These are phyloP conservation scores for Rhizopogon roseolus DNA, from an alignment of 768 basidiomycete genomes.

Conservation along the genomic window DNA sequence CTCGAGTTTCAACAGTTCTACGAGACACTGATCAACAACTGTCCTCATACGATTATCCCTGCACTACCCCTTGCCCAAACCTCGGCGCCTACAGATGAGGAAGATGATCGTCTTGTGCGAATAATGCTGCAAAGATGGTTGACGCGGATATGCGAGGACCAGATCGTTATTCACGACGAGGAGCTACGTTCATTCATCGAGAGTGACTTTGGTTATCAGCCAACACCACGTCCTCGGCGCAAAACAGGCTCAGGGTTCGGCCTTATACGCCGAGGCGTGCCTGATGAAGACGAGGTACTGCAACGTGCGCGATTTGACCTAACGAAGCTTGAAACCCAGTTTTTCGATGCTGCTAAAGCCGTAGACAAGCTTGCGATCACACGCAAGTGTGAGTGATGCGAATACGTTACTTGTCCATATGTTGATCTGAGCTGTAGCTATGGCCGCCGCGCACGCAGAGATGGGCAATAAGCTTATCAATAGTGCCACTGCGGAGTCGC, in stretches of 20 bases:
- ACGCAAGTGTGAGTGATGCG: constrained; percentile 58
- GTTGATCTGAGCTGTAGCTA: constrained; percentile 39
- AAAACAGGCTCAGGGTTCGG: constrained; percentile 73
- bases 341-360: constrained; percentile 88
- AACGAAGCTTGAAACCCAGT: constrained; percentile 87
- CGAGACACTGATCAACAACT: constrained; percentile 82
- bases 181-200: constrained; percentile 94
- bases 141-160: constrained; percentile 87
- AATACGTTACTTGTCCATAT: neutral
- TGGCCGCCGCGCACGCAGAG: constrained; percentile 76
- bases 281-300: constrained; percentile 93
- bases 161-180: constrained; percentile 83
- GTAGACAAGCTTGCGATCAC: constrained; percentile 81
- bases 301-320: constrained; percentile 87
- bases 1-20: constrained; percentile 93
- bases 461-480: constrained; percentile 92
- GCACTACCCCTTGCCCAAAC: constrained; percentile 96
- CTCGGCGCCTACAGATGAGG: constrained; percentile 95
- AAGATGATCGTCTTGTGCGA: constrained; percentile 93
- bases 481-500: constrained; percentile 84
- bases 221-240: constrained; percentile 68
- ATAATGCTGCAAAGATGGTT: constrained; percentile 96
- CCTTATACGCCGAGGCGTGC: constrained; percentile 72
- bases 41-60: constrained; percentile 94
- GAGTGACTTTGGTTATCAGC: constrained; percentile 95